These are phyloP conservation scores for Euphorbia corollata DNA, from an alignment of 441 rosid genomes.

Conservation along the genomic window DNA sequence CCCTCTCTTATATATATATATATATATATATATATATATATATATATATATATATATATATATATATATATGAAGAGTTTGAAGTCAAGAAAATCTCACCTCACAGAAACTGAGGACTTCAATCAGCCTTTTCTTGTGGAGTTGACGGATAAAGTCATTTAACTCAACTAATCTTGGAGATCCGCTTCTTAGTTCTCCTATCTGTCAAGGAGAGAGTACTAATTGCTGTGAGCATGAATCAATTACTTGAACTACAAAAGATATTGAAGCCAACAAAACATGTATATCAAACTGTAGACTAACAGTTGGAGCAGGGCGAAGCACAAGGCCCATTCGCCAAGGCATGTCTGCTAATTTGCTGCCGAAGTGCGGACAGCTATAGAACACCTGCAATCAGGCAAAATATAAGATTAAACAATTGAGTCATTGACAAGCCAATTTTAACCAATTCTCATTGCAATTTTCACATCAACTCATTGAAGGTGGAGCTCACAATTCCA, in stretches of 20 bases:
- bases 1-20: too few species aligned
- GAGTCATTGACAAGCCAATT: not conserved
- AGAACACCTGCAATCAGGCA: constrained; percentile 62
- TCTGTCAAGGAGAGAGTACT: constrained; percentile 35
- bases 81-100: constrained; percentile 34
- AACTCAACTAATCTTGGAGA: constrained; percentile 77
- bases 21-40: too few species aligned
- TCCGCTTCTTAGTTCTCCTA: constrained; percentile 93
- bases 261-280: constrained; percentile 12
- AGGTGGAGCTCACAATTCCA: constrained; percentile 70
- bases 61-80: not conserved
- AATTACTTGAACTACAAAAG: not conserved
- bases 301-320: constrained; percentile 94
- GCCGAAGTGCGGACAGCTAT: constrained; percentile 97
- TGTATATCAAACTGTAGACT: constrained; percentile 26
- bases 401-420: constrained; percentile 15
- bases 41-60: too few species aligned
- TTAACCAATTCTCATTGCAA: not conserved
- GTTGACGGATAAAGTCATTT: constrained; percentile 73
- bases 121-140: constrained; percentile 67
- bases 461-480: constrained; percentile 14
- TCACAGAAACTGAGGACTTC: constrained; percentile 95
- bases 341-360: constrained; percentile 99
- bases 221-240: constrained; percentile 14
- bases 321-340: constrained; percentile 92